A percentile compares a stretch with the other conserved stretches of the same genome.
Conservation (phyloP, 148 eudicot genomes). For the Fagopyrum homotropicum region DNA sequence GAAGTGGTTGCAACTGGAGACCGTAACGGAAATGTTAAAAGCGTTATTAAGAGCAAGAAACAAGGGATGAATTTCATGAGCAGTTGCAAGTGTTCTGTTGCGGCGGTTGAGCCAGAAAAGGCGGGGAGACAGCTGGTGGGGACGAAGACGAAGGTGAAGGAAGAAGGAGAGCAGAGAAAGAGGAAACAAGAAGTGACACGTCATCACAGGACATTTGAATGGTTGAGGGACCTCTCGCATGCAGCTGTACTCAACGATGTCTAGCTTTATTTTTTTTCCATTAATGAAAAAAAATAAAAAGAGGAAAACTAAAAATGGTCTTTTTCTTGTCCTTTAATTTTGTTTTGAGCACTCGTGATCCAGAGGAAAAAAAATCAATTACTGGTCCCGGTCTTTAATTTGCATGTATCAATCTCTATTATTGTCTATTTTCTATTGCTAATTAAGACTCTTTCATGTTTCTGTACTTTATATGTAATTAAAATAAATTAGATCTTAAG, state of each 20-base stretch:
- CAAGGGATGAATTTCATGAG: neutral
- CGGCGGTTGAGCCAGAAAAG: neutral
- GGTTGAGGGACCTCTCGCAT: constrained; percentile 5
- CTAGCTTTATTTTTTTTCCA: neutral
- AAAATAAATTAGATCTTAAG: no score
- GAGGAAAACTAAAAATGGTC: neutral
- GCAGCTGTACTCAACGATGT: neutral
- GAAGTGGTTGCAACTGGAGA: neutral
- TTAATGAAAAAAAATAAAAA: neutral
- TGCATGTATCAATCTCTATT: no score
- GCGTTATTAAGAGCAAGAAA: neutral
- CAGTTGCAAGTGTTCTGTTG: constrained; percentile 8
- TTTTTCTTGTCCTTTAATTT: neutral
- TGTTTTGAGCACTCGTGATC: neutral
- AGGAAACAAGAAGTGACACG: constrained; percentile 3
- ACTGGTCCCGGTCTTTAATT: neutral
- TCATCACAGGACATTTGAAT: constrained; percentile 3
- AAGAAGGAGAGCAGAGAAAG: neutral
- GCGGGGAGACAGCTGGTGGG: neutral
- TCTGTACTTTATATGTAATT: no score
- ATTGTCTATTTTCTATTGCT: no score
- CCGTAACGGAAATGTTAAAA: neutral
- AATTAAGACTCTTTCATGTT: no score
- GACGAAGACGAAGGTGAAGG: neutral
- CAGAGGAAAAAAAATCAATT: no score